These are phyloP conservation scores for Knoxia roxburghii DNA, from an alignment of 257 asterid species.

Conservation along the genomic window DNA sequence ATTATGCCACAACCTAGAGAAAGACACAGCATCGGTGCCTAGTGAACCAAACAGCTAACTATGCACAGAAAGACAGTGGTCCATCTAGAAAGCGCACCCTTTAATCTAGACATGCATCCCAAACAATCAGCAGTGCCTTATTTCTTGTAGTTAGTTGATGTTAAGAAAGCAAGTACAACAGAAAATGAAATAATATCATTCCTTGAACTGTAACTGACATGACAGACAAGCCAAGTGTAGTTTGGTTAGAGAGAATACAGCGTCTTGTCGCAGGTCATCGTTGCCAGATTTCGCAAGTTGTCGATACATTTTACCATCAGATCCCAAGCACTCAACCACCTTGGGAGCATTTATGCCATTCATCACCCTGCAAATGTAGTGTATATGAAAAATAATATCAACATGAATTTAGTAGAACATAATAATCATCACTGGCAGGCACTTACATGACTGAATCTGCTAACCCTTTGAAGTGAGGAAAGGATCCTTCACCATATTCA, in stretches of 20 bases:
- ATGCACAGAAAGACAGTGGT: neutral
- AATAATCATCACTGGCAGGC: neutral
- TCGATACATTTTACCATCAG: constrained; percentile 81
- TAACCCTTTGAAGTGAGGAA: constrained; percentile 92
- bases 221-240: neutral
- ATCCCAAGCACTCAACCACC: constrained; percentile 94
- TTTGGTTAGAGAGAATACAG: constrained; percentile 46
- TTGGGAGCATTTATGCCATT: constrained; percentile 98
- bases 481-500: constrained; percentile 75
- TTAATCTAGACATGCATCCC: neutral
- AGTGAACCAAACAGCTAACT: neutral
- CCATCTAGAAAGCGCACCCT: neutral
- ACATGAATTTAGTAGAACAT: neutral
- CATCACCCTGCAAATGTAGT: constrained; percentile 64
- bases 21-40: neutral
- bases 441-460: constrained; percentile 89
- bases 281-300: constrained; percentile 99
- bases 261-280: constrained; percentile 98
- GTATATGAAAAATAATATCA: constrained; percentile 5
- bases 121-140: neutral
- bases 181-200: neutral
- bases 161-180: neutral
- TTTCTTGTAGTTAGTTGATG: neutral
- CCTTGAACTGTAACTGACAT: neutral
- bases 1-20: neutral